Evolutionary conservation across 1,139 yeast genomes (phyloP), one percentile per base, ranked within the genome.

Genomic region (Sugiyamaella grinbergsii): DNA sequence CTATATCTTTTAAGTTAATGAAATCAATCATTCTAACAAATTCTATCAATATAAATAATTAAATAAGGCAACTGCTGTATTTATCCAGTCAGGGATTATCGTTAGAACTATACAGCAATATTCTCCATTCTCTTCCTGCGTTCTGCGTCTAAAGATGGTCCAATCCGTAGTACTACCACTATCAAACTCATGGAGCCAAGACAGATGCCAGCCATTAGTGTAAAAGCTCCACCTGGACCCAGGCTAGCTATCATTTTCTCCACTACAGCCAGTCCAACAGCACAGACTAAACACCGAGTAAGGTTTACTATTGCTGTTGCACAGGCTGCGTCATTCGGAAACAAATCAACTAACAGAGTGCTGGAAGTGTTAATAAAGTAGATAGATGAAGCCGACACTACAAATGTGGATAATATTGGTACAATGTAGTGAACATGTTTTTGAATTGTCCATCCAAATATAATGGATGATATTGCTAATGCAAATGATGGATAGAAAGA

Each of bases 391-490:
- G 73, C 68, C n/a, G 90, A 78, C 10, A 58, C 55, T 11, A 69
- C 54, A 26, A 79, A 82, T 5, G 82, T 72, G 47, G 78, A 72
- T 1, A 85, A 71, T 5, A 86, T 64, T 1, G 87, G 79, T 0
- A 79, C 79, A 0, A 83, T 79, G 31, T 83, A 67, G 39, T 74
- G 74, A 0, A 76, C 77, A 8, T 72, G 63, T 23, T 73, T 62
- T 40, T 78, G 71, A 4, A 86, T 58, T 44, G 86, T 77, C 95
- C 95, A 87, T 1, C 93, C 95, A 68, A 79, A 86, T 0, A 80
- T 67, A 1, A 81, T 55, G 3, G 76, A 65, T 0, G 79, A 75
- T 4, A 65, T 60, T 26, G 34, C 64, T 4, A 42, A 73, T 53
- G 53, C 44, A 2, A 55, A 44, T 1, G 68, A 58, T 5, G 81